These are phyloP conservation scores for Arabidopsis lyrata DNA, from an alignment of 441 rosid genomes.

Conservation along the genomic window DNA sequence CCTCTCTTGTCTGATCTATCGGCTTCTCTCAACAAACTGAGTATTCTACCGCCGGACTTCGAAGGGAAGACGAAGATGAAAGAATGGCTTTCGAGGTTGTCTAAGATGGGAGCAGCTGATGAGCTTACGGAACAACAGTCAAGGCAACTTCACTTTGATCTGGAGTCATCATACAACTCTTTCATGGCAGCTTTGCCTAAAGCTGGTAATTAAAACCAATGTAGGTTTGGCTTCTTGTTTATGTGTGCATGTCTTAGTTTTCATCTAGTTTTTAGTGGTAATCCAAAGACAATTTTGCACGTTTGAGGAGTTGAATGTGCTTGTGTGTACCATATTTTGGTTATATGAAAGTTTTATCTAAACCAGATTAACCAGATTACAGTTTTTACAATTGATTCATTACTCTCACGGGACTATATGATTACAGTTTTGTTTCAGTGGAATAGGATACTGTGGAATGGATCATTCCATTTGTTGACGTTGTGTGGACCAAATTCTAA, in stretches of 20 bases:
- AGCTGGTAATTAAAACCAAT: slow-evolving; percentile 64
- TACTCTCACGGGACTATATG: background rate
- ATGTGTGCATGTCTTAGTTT: slow-evolving; percentile 16
- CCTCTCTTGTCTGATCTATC: slow-evolving; percentile 85
- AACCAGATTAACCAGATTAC: too few species aligned
- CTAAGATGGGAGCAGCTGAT: slow-evolving; percentile 96
- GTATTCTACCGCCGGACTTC: slow-evolving; percentile 77
- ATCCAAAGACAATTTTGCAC: background rate
- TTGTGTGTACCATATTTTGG: slow-evolving; percentile 10
- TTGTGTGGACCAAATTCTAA: too few species aligned
- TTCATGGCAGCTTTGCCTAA: slow-evolving; percentile 98
- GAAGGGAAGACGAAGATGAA: slow-evolving; percentile 96
- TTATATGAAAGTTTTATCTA: background rate
- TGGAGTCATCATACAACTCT: slow-evolving; percentile 94
- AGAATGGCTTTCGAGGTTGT: slow-evolving; percentile 85
- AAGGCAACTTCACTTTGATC: slow-evolving; percentile 93
- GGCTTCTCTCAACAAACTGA: slow-evolving; percentile 69
- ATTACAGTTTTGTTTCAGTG: too few species aligned
- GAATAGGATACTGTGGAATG: background rate
- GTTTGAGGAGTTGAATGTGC: slow-evolving; percentile 9
- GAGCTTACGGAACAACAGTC: slow-evolving; percentile 96
- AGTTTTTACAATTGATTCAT: background rate
- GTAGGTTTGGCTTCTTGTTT: slow-evolving; percentile 20
- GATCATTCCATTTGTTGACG: too few species aligned
- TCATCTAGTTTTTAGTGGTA: slow-evolving; percentile 2